phyloP scores from a whole-genome alignment of 2,329 filamentous ascomycete species.

The Xylariales sp. region DNA sequence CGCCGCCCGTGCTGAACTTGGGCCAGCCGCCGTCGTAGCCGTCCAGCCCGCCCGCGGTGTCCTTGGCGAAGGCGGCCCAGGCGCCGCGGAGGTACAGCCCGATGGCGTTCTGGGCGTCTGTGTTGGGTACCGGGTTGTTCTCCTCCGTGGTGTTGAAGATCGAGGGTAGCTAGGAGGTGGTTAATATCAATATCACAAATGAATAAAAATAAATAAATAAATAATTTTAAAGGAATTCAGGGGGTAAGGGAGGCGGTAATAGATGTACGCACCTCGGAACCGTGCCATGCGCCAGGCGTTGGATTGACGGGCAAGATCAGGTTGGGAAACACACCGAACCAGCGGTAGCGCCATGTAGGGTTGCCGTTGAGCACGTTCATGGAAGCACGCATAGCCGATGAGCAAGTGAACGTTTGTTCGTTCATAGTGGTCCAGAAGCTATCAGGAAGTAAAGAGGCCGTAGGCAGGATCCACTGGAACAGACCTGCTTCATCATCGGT shows the following conservation, averaged over 20 bases:
- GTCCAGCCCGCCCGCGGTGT: neutral
- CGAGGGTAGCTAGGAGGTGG: neutral
- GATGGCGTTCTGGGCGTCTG: neutral
- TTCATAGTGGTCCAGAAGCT: conserved; percentile 1
- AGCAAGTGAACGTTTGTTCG: conserved; percentile 5
- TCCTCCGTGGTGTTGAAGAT: conserved; percentile 3
- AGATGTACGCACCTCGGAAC: conserved; percentile 5
- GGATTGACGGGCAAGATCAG: conserved; percentile 1
- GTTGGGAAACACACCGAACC: conserved; percentile 4
- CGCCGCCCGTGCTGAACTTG: conserved; percentile 2
- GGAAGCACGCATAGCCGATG: neutral
- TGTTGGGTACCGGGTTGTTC: neutral
- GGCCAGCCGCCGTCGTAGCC: conserved; percentile 2
- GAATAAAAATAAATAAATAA: neutral
- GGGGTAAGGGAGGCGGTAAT: too few species aligned
- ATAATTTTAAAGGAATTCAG: neutral
- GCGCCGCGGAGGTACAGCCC: conserved; percentile 2
- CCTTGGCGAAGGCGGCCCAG: conserved; percentile 6
- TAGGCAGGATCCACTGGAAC: neutral
- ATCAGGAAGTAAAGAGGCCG: neutral
- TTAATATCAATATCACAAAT: neutral
- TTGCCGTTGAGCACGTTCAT: conserved; percentile 1
- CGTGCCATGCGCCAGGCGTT: conserved; percentile 4
- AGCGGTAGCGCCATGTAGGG: conserved; percentile 6
- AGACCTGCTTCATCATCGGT: conserved; percentile 3